phyloP scores from a whole-genome alignment of 2,329 filamentous ascomycete genomes.

The Tolypocladium tropicale region DNA sequence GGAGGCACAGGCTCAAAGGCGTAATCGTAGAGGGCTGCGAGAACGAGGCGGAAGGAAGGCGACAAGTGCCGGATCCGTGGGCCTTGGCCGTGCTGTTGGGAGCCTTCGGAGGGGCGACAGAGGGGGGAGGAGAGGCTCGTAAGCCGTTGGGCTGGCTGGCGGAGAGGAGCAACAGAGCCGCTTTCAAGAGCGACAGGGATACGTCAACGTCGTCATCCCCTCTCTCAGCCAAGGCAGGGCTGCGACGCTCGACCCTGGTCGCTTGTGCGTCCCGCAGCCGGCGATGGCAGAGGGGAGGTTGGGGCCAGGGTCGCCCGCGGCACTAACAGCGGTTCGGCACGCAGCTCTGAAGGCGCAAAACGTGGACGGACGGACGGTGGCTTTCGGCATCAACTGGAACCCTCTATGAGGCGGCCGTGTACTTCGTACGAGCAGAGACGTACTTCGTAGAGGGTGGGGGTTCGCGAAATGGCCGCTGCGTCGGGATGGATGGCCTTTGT shows the following conservation, averaged over 20 bases:
- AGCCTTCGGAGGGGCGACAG: neutral
- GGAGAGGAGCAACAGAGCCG: neutral
- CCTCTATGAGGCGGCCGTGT: too few relatives aligned
- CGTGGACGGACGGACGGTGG: neutral
- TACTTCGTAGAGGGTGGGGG: neutral
- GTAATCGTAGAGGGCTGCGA: neutral
- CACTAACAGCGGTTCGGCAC: neutral
- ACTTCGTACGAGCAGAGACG: too few relatives aligned
- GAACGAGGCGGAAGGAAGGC: neutral
- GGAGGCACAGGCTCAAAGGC: too few relatives aligned
- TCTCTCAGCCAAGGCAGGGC: neutral
- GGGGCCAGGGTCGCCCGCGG: neutral
- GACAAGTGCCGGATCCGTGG: neutral
- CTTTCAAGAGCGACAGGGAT: neutral
- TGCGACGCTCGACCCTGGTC: neutral
- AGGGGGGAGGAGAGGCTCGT: neutral
- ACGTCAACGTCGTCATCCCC: neutral
- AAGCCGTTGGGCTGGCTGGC: neutral
- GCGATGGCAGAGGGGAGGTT: neutral
- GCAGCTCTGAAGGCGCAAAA: neutral
- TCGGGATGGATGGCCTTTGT: neutral
- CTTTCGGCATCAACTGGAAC: neutral
- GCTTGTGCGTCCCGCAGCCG: neutral
- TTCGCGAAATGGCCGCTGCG: neutral
- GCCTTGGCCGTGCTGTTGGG: neutral